Evolutionary conservation across 225 moss, liverwort and hornwort genomes (phyloP).

Genomic region (Physcomitrellopsis africana): DNA sequence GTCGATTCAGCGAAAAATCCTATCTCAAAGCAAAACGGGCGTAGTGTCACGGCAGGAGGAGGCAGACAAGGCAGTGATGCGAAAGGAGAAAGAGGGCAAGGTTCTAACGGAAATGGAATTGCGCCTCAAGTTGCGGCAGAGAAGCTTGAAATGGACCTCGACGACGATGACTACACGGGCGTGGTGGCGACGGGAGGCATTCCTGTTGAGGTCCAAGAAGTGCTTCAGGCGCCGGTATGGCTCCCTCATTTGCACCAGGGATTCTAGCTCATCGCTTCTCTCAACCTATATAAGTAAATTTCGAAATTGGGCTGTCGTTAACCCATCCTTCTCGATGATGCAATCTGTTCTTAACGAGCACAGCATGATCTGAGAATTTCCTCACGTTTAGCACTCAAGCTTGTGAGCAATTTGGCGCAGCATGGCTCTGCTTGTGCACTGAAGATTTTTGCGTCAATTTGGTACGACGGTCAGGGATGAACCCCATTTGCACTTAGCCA

Average conservation of each 20-base stretch:
- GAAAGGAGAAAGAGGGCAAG: conserved; percentile 28
- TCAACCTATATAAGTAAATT: background rate
- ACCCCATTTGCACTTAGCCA: background rate
- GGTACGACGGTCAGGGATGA: background rate
- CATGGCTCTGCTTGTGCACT: background rate
- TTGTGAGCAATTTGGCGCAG: conserved; percentile 3
- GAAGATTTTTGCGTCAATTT: conserved; percentile 12
- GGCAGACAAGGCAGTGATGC: conserved; percentile 20
- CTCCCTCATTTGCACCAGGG: background rate
- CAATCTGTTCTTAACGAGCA: background rate
- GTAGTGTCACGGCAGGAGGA: conserved; percentile 12
- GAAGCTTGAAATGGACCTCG: conserved; percentile 18
- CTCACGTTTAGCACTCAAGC: background rate
- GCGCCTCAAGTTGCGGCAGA: conserved; percentile 1
- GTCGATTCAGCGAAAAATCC: conserved; percentile 21
- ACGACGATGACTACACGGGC: conserved; percentile 36
- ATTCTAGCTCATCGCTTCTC: conserved; percentile 3
- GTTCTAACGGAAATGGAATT: conserved; percentile 20
- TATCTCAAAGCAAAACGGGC: conserved; percentile 36
- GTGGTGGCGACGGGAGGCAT: conserved; percentile 51
- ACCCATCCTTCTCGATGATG: conserved; percentile 3
- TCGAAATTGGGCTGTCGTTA: background rate
- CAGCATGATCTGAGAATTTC: background rate
- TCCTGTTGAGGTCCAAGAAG: conserved; percentile 39
- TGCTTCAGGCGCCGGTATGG: conserved; percentile 53